A percentile compares a stretch with the other conserved stretches of the same genome.
Conservation (phyloP, 306 rosid species). For the Calophaca sinica region DNA sequence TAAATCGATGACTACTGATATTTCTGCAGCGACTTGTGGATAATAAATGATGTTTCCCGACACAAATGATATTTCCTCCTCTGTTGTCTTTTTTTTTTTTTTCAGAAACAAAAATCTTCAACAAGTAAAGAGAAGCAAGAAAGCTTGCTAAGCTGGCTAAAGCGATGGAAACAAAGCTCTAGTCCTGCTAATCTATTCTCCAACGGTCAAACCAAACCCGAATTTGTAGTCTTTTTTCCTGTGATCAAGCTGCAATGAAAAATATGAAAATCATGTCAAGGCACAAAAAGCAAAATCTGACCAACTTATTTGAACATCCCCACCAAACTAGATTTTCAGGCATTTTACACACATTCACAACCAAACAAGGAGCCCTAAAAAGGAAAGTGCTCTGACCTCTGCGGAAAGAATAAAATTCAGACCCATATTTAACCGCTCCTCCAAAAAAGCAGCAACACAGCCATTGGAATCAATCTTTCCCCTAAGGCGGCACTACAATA, state of each 20-base stretch:
- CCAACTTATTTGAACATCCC: conserved; percentile 10
- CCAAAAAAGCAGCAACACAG: conserved; percentile 72
- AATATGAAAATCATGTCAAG: conserved; percentile 42
- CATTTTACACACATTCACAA: not conserved
- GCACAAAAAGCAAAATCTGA: not conserved
- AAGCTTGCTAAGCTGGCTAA: conserved; percentile 44
- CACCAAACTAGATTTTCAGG: conserved; percentile 24
- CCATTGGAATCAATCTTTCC: conserved; percentile 96
- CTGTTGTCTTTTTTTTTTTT: conserved; percentile 12
- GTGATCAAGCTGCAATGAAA: conserved; percentile 83
- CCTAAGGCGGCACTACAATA: conserved; percentile 78
- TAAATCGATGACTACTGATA: conserved; percentile 41
- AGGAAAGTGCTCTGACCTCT: conserved; percentile 50
- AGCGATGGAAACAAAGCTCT: conserved; percentile 41
- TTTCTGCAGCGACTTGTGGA: conserved; percentile 48
- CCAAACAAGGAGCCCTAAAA: not conserved
- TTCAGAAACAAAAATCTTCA: conserved; percentile 37
- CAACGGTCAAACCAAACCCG: conserved; percentile 97
- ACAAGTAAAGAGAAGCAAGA: conserved; percentile 46
- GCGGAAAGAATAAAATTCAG: conserved; percentile 65
- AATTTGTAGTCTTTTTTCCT: conserved; percentile 95
- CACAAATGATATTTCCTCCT: conserved; percentile 49
- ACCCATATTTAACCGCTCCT: conserved; percentile 81
- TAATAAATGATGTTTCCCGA: conserved; percentile 52
- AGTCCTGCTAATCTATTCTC: conserved; percentile 69